phyloP scores from a whole-genome alignment of 352 stramenopile species.

The Globisporangium mamillatum region DNA sequence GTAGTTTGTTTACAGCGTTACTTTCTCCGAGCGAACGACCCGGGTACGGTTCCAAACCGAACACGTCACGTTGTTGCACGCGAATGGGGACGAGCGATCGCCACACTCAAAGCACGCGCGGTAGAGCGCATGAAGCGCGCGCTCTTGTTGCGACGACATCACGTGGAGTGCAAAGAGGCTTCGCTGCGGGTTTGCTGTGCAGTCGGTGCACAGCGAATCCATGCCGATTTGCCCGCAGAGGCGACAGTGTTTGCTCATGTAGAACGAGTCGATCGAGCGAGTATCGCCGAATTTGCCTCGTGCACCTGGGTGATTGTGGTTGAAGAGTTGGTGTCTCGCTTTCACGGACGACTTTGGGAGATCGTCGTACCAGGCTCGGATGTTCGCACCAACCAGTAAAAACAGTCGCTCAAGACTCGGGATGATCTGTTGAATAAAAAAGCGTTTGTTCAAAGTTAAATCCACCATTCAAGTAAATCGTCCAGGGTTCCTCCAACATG shows the following conservation, averaged over 20 bases:
- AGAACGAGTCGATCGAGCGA: conserved; percentile 80
- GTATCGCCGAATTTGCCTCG: conserved; percentile 20
- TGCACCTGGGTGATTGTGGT: conserved; percentile 14
- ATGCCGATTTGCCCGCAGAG: conserved; percentile 68
- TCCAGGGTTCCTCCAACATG: neutral
- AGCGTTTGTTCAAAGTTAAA: too few relatives aligned
- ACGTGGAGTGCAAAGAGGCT: conserved; percentile 65
- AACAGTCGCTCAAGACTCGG: conserved; percentile 85
- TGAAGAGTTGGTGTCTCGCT: conserved; percentile 37
- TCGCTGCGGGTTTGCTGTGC: conserved; percentile 50
- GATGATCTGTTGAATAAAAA: conserved; percentile 43
- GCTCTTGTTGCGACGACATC: conserved; percentile 38
- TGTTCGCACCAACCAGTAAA: conserved; percentile 72
- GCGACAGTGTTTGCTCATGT: conserved; percentile 78
- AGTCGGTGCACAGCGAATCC: conserved; percentile 50
- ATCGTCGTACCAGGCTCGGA: conserved; percentile 67
- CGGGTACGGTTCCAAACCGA: conserved; percentile 65
- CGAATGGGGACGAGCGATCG: conserved; percentile 40
- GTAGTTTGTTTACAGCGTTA: conserved; percentile 24
- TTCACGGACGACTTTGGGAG: conserved; percentile 60
- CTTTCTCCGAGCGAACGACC: conserved; percentile 35
- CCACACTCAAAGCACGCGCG: conserved; percentile 49
- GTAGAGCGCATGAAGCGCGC: conserved; percentile 33
- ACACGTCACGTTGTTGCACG: conserved; percentile 57
- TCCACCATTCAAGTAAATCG: too few relatives aligned